Conservation (phyloP, 768 basidiomycete species). For the Fistulinella prunicolor region DNA sequence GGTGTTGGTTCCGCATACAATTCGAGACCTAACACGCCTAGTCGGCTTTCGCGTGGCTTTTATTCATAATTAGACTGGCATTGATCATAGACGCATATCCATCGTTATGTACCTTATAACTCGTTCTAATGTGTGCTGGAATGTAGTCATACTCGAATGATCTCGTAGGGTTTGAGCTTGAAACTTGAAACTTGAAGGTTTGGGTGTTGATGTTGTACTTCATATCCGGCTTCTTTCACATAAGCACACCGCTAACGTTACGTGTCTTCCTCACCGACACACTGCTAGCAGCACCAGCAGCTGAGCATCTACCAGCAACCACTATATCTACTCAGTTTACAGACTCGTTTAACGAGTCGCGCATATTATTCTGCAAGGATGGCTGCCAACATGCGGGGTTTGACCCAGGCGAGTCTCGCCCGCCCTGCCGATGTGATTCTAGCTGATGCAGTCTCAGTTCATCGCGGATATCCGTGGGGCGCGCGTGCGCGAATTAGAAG, state of each 20-base stretch:
- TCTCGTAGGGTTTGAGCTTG: too few species aligned
- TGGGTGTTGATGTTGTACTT: background rate
- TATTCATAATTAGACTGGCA: slow-evolving; percentile 23
- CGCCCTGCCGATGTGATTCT: slow-evolving; percentile 1
- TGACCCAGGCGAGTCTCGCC: slow-evolving; percentile 71
- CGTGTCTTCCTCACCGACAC: too few species aligned
- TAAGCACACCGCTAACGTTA: slow-evolving; percentile 2
- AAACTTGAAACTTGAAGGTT: too few species aligned
- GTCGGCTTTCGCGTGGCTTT: slow-evolving; percentile 44
- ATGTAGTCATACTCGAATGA: too few species aligned
- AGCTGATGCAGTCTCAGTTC: slow-evolving; percentile 55
- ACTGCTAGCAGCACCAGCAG: too few species aligned
- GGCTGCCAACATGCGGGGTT: slow-evolving; percentile 89
- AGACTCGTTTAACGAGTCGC: background rate
- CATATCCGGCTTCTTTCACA: background rate
- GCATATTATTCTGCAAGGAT: slow-evolving; percentile 40
- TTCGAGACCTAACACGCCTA: slow-evolving; percentile 67
- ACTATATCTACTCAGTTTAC: background rate
- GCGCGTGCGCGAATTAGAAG: slow-evolving; percentile 92
- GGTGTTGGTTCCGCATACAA: slow-evolving; percentile 41
- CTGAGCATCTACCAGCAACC: background rate
- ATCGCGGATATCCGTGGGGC: slow-evolving; percentile 99
- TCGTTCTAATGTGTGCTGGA: slow-evolving; percentile 12
- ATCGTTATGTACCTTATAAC: slow-evolving; percentile 19
- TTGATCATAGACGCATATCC: slow-evolving; percentile 10